A percentile compares a stretch with the other conserved stretches of the same genome.
phyloP scores from a whole-genome alignment of 768 basidiomycete species.

The Russula sp. region DNA sequence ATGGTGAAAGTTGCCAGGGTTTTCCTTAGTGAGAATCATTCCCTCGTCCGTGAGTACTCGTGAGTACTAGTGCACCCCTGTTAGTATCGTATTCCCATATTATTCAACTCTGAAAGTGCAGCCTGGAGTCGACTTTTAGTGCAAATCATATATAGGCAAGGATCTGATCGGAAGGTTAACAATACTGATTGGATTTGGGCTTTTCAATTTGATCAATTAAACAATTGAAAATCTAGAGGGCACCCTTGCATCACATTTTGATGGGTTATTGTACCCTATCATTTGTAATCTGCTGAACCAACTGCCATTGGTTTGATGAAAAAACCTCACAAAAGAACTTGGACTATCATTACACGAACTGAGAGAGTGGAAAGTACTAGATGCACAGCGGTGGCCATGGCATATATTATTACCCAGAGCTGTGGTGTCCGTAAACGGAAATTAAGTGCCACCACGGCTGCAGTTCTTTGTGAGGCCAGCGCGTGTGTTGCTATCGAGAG shows the following conservation, averaged over 20 bases:
- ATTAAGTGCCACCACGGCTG: not conserved
- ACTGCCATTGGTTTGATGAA: no score
- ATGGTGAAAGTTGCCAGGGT: slow-evolving; percentile 11
- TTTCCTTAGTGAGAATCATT: not conserved
- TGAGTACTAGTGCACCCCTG: not conserved
- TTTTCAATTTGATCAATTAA: no score
- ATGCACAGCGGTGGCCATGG: no score
- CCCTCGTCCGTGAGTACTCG: slow-evolving; percentile 5
- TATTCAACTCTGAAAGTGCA: not conserved
- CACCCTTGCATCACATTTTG: no score
- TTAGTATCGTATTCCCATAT: not conserved
- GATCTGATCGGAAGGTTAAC: no score
- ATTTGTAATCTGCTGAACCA: not conserved
- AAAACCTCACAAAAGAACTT: no score
- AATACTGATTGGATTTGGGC: no score
- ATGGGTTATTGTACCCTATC: no score
- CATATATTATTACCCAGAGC: not conserved
- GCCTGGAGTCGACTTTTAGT: no score
- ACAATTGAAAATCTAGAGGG: no score
- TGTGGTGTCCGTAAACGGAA: not conserved
- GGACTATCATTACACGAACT: not conserved
- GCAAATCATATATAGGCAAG: no score
- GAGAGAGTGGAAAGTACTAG: slow-evolving; percentile 6
- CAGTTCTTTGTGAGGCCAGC: not conserved
- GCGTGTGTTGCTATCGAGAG: slow-evolving; percentile 6